Evolutionary conservation across 495 filamentous ascomycete species (phyloP).

Genomic region (Penicillium turbatum): DNA sequence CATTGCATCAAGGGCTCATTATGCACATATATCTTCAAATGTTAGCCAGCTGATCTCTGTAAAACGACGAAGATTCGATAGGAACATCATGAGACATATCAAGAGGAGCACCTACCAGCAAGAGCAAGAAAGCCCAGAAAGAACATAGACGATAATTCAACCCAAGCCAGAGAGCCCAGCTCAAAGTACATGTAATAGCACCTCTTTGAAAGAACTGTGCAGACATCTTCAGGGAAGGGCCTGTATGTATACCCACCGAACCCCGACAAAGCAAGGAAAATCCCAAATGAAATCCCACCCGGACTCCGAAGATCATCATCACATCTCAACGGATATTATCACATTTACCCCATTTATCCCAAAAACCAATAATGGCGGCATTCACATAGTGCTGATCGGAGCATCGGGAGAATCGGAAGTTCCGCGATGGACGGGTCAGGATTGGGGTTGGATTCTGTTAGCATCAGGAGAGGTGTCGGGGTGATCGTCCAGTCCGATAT

Average conservation of each 20-base stretch:
- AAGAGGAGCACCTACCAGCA: too few species aligned
- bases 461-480: neutral
- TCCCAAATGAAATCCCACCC: neutral
- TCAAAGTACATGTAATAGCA: neutral
- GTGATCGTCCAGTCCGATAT: neutral
- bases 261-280: neutral
- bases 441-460: neutral
- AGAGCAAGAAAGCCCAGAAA: too few species aligned
- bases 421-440: constrained; percentile 6
- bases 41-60: neutral
- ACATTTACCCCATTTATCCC: neutral
- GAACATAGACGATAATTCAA: too few species aligned
- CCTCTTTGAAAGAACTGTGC: neutral
- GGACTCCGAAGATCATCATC: neutral
- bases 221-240: too few species aligned
- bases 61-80: neutral
- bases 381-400: constrained; percentile 5
- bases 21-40: neutral
- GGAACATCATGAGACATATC: too few species aligned
- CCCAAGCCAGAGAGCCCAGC: too few species aligned
- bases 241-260: too few species aligned
- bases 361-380: neutral
- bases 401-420: constrained; percentile 21
- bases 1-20: too few species aligned
- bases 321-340: neutral